Percentiles rank a stretch among this genome's conserved stretches.
These are phyloP conservation scores for Avena eriantha DNA, from an alignment of 176 grass and related monocot genomes.

Conservation along the genomic window DNA sequence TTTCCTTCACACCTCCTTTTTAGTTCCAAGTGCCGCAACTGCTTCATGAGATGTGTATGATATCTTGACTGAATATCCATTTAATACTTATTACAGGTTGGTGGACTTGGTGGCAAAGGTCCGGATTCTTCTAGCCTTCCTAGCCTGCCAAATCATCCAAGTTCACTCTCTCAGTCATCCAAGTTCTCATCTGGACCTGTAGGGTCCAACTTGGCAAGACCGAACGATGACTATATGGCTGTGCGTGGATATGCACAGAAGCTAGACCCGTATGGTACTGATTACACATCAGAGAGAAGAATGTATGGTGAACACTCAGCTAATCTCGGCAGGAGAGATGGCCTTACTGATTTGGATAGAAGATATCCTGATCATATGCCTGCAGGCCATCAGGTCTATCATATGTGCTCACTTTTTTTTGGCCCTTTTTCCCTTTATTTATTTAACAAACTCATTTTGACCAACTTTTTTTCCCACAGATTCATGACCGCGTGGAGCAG, in stretches of 20 bases:
- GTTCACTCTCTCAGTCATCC: conserved; percentile 55
- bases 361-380: conserved; percentile 85
- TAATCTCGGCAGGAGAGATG: conserved; percentile 78
- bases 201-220: conserved; percentile 62
- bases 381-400: conserved; percentile 58
- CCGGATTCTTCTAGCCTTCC: conserved; percentile 63
- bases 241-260: conserved; percentile 81
- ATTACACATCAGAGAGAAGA: conserved; percentile 88
- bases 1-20: background rate
- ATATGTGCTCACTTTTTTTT: background rate
- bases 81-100: conserved; percentile 58
- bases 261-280: conserved; percentile 67
- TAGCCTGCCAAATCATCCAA: conserved; percentile 61
- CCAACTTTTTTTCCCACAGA: conserved; percentile 42
- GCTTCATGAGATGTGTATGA: background rate
- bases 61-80: conserved; percentile 22
- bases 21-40: background rate
- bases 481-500: conserved; percentile 72
- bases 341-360: conserved; percentile 75
- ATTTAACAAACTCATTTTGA: conserved; percentile 31
- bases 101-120: conserved; percentile 76
- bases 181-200: conserved; percentile 69
- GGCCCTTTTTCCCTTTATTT: background rate
- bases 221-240: conserved; percentile 83
- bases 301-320: conserved; percentile 76